These are phyloP conservation scores for Phytophthora brassicae DNA, from an alignment of 352 stramenopile genomes.

Conservation along the genomic window DNA sequence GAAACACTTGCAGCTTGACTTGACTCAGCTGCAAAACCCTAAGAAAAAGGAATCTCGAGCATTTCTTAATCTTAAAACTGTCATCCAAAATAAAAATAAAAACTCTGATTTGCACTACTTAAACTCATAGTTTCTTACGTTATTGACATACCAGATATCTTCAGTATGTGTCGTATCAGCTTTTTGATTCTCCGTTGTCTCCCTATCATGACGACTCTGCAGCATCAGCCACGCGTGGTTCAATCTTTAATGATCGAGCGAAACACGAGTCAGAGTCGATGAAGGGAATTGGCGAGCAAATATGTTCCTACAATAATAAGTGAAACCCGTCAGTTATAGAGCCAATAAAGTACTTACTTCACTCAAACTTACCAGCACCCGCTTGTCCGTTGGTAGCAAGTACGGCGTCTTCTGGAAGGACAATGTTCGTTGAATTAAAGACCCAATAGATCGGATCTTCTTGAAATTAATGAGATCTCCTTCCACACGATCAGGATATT, in stretches of 20 bases:
- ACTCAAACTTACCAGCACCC: conserved; percentile 60
- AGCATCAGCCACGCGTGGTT: conserved; percentile 69
- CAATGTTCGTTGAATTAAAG: conserved; percentile 57
- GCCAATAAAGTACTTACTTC: neutral
- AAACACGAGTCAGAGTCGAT: conserved; percentile 76
- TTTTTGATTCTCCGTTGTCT: neutral
- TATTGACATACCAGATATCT: conserved; percentile 6
- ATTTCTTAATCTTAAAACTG: no score
- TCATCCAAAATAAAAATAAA: neutral
- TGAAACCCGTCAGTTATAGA: neutral
- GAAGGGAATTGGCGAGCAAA: conserved; percentile 70
- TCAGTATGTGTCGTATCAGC: neutral
- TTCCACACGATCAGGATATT: conserved; percentile 79
- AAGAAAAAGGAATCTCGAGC: neutral
- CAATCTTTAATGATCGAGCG: conserved; percentile 75
- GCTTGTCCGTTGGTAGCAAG: conserved; percentile 75
- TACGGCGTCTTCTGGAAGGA: conserved; percentile 80
- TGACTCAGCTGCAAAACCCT: no score
- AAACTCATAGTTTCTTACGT: conserved; percentile 25
- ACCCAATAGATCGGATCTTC: conserved; percentile 79
- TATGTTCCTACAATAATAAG: conserved; percentile 53
- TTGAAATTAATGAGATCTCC: conserved; percentile 87
- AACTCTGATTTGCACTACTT: conserved; percentile 15
- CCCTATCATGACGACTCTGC: conserved; percentile 11
- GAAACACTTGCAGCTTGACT: conserved; percentile 26